phyloP scores from a whole-genome alignment of 1,139 yeast species.

The Pichia norvegensis region DNA sequence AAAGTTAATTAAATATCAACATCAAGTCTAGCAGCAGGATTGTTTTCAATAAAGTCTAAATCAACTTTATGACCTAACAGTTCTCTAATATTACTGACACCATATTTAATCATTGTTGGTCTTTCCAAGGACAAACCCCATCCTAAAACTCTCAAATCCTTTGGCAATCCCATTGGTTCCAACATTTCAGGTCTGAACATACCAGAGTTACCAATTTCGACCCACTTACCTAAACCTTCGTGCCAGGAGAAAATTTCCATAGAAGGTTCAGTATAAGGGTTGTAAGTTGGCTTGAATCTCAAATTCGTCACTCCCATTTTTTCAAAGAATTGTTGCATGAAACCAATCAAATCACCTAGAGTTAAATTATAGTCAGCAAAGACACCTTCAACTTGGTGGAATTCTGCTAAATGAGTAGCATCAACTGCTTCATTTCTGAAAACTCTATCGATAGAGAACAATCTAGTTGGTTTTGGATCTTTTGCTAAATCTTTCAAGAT shows the following conservation, averaged over 20 bases:
- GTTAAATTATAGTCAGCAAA: slow-evolving; percentile 94
- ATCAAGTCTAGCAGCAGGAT: slow-evolving; percentile 96
- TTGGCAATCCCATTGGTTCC: slow-evolving; percentile 95
- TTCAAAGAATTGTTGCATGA: slow-evolving; percentile 94
- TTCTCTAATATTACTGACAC: slow-evolving; percentile 91
- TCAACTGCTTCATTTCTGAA: slow-evolving; percentile 99
- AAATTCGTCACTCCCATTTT: slow-evolving; percentile 95
- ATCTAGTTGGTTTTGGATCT: slow-evolving; percentile 85
- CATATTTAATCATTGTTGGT: slow-evolving; percentile 98
- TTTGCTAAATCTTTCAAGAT: slow-evolving; percentile 83
- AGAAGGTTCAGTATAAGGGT: slow-evolving; percentile 98
- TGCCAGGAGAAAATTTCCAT: slow-evolving; percentile 98
- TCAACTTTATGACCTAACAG: slow-evolving; percentile 91
- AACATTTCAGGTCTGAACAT: slow-evolving; percentile 99
- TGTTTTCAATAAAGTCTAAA: slow-evolving; percentile 86
- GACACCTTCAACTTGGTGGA: slow-evolving; percentile 99
- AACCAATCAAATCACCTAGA: slow-evolving; percentile 92
- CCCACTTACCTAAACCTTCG: slow-evolving; percentile 92
- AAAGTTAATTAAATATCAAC: slow-evolving; percentile 40
- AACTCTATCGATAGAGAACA: slow-evolving; percentile 95
- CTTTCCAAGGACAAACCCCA: slow-evolving; percentile 97
- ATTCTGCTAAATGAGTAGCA: slow-evolving; percentile 99
- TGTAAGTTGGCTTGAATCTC: slow-evolving; percentile 97
- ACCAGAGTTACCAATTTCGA: slow-evolving; percentile 98
- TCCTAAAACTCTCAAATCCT: slow-evolving; percentile 88